Base-by-base conservation (phyloP, 345 rosid genomes). In the Turnera subulata region DNA sequence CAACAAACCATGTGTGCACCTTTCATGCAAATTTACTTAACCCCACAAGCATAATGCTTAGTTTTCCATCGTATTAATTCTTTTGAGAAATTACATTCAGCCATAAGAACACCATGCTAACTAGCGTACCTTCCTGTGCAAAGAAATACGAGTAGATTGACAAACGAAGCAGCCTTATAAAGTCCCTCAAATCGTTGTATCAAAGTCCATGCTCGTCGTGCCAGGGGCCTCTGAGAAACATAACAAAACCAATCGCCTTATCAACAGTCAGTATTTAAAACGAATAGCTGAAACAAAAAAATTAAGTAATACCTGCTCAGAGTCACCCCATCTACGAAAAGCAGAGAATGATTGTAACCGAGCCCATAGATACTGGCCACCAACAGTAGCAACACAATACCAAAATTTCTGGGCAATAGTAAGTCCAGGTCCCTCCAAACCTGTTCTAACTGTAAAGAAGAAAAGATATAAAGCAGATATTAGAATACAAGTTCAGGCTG, bases 291-390 rank as follows among this genome's bases (percentile, higher is more conserved):
- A 22, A 19, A 35, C n/a, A 46, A 32, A 15, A 0, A 38, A 15
- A 15, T 37, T 10, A 26, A 55, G 23, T 55, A 25, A 20, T 18
- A 86, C 91, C 97, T 84, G 95, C 65, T 87, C 92, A 69, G 99
- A 84, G 70, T 90, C 85, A 61, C 96, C 99, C 99, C 97, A 93
- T 77, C 96, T 77, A 46, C 95, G 91, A 66, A 93, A 93, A 61
- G 97, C 97, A 53, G 99, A 93, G 67, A 93, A 93, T 0, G 95
- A 85, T 62, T 90, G 95, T 60, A 87, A 62, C 44, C 97, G 87
- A 55, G 96, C 82, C 89, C 90, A 89, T 52, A 90, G 71, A 66
- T 90, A 93, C 53, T 90, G 99, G 59, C 99, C 92, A 71, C 99
- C 97, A 58, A 90, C 99, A 45, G 84, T 71, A 46, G 97, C 87